These are phyloP conservation scores for Russula sp. DNA, from an alignment of 768 basidiomycete genomes.

Conservation along the genomic window DNA sequence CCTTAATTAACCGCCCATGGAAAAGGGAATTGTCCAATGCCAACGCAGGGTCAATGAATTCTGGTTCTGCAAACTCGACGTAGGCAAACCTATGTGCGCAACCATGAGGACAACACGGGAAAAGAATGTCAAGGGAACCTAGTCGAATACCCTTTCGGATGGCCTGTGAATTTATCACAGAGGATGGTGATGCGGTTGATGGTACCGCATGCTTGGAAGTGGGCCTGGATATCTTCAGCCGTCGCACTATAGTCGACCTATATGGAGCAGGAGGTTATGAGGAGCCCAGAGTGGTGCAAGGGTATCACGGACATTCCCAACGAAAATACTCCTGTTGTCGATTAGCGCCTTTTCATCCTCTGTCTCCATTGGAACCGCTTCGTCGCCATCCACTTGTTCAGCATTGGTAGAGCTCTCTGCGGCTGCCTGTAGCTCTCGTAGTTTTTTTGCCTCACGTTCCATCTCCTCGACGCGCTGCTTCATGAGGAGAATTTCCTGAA, in stretches of 20 bases:
- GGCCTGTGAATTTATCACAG: slow-evolving; percentile 99
- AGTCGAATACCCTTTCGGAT: slow-evolving; percentile 84
- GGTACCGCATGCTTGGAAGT: slow-evolving; percentile 95
- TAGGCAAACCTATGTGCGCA: slow-evolving; percentile 74
- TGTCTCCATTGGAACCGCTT: slow-evolving; percentile 54
- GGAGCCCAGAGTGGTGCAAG: not conserved
- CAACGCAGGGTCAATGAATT: slow-evolving; percentile 84
- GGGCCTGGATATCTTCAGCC: slow-evolving; percentile 95
- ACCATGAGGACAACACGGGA: slow-evolving; percentile 17
- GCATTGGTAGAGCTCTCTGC: slow-evolving; percentile 51
- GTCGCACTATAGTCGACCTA: slow-evolving; percentile 98
- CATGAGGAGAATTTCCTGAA: slow-evolving; percentile 82
- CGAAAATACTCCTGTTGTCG: slow-evolving; percentile 85
- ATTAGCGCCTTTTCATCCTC: slow-evolving; percentile 82
- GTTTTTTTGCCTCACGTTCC: slow-evolving; percentile 84
- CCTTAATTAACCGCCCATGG: slow-evolving; percentile 89
- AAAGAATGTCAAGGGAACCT: not conserved
- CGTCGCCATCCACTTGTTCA: slow-evolving; percentile 43
- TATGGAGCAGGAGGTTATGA: not conserved
- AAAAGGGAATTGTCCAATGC: slow-evolving; percentile 96
- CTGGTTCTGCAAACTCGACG: slow-evolving; percentile 94
- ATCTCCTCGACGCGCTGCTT: slow-evolving; percentile 90
- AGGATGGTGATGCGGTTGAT: slow-evolving; percentile 99
- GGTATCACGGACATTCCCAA: slow-evolving; percentile 80
- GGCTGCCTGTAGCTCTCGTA: slow-evolving; percentile 80